Base-by-base conservation (phyloP, 176 grass and related monocot species). In the Musa itinerans region DNA sequence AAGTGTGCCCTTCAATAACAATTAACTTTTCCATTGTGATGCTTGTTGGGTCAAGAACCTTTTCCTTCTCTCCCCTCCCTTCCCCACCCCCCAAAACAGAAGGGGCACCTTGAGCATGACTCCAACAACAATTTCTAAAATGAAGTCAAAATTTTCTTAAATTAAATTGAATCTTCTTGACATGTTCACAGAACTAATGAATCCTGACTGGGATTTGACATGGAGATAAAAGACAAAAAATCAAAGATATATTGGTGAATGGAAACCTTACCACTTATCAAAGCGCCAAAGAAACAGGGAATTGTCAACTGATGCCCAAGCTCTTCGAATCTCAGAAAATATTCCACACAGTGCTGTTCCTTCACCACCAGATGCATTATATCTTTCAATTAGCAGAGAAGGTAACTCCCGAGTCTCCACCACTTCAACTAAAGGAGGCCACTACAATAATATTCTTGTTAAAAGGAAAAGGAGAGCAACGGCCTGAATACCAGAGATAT, bases 301-400 rank as follows among this genome's bases (percentile, higher is more conserved):
- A 80, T 93, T 93, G 75, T 98, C 94, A 76, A 98, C 94, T 10
- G 94, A 93, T 80, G 94, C 94, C 94, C 94, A 98, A 50, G 94
- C 88, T 56, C 86, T 84, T 59, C 86, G 90, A 70, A 98, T 87
- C 76, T 91, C 94, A 63, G 88, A 67, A 79, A 98, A 98, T 72
- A 98, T 89, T 72, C 94, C 94, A 83, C 94, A 98, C 55, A 93
- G 82, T 8, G 94, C 87, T 72, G 94, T 98, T 86, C 90, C 94
- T 98, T 98, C 94, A 69, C 90, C 94, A 50, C 86, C 87, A 70
- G 85, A 86, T 54, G 88, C 83, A 29, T 91, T 89, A 81, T 93
- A 98, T 83, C 90, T 98, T 83, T 98, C 94, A 80, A 98, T 88
- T 61, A 98, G 81, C 71, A 80, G 76, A 66, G 86, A 79, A 83